Base-by-base conservation (phyloP, 108 stramenopile species). In the Skeletonema menzelii region DNA sequence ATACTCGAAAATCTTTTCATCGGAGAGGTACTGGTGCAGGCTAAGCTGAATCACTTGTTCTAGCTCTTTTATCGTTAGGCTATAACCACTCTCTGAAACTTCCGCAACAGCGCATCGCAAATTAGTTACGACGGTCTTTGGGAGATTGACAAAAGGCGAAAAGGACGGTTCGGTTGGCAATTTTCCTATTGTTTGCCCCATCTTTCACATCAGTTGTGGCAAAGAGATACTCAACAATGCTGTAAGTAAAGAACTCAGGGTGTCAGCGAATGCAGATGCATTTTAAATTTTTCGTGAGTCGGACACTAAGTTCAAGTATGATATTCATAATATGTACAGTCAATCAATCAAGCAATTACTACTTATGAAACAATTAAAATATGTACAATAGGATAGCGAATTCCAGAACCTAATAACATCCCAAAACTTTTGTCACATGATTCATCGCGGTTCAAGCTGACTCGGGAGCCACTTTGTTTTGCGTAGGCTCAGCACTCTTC, bases 91-190 rank as follows among this genome's bases (percentile, higher is more conserved):
- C 34, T 77, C 77, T 1, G 69, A 30, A 2, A 77, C 69, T 53
- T 77, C 77, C 5, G 46, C 27, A 19, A 77, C 44, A 27, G 40
- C 35, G 15, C 58, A 58, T 13, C 77, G 27, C 15, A 77, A 57
- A 59, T 44, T 57, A 26, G 28, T 5, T 27, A 77, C 15, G 27
- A 70, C 4, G 6, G 77, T 61, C 30, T 30, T 27, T 5, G 77
- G 77, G 13, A 78, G 57, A 55, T 78, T 78, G 65, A 72, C 26
- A 44, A 78, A 66, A 13, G 70, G 64, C 11, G 27, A 34, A 10
- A 65, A 42, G 40, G 40, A 42, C 40, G 40, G 2, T 42, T 42
- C 40, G 15, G n/a, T 42, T 0, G 15, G 40, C 40, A 42, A 2
- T 3, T n/a, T 42, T 5, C 40, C 40, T 0, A 42, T 42, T 15